Conservation (phyloP, 192 early-diverging fungal species). For the Backusella luteola region DNA sequence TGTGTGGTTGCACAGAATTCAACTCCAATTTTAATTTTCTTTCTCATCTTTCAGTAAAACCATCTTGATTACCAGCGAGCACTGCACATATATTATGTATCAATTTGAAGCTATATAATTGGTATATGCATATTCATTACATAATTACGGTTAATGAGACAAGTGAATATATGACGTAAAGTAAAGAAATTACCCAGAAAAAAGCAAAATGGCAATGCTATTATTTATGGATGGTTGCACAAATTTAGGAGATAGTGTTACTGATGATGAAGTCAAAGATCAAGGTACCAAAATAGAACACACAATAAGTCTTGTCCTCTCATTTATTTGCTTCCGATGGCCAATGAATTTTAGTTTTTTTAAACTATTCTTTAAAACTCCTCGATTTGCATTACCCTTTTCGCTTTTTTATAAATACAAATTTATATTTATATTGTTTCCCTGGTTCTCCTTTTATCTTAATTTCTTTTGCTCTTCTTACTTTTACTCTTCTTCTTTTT, state of each 20-base stretch:
- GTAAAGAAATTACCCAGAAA: neutral
- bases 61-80: neutral
- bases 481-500: neutral
- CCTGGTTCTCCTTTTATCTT: neutral
- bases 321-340: slow-evolving; percentile 4
- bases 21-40: neutral
- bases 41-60: neutral
- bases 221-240: neutral
- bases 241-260: neutral
- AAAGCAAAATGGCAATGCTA: neutral
- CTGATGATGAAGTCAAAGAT: slow-evolving; percentile 3
- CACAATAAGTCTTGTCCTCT: slow-evolving; percentile 6
- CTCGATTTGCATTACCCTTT: slow-evolving; percentile 8
- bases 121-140: neutral
- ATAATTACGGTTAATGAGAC: neutral
- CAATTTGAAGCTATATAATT: neutral
- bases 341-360: neutral
- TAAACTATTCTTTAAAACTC: slow-evolving; percentile 6
- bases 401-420: slow-evolving; percentile 9
- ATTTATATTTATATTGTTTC: slow-evolving; percentile 11
- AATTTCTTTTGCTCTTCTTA: neutral
- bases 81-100: neutral
- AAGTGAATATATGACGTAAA: neutral
- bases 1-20: neutral
- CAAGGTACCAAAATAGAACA: slow-evolving; percentile 9